phyloP scores from a whole-genome alignment of 192 early-diverging fungal species.

The Cladochytrium replicatum region DNA sequence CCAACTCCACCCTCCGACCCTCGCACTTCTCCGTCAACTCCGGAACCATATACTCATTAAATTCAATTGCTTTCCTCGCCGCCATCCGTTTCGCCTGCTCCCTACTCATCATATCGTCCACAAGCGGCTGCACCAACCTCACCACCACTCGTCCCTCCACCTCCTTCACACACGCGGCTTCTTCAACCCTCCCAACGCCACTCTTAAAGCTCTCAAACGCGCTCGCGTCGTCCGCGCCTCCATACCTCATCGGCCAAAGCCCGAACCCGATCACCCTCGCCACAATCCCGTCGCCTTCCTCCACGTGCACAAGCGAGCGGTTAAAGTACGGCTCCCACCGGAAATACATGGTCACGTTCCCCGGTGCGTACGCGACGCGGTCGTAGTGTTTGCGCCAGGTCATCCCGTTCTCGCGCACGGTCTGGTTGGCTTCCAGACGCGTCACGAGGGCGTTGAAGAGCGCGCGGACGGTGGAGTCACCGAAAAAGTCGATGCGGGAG shows the following conservation, averaged over 20 bases:
- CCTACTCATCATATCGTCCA: slow-evolving; percentile 25
- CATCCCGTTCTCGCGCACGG: slow-evolving; percentile 30
- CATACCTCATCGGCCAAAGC: slow-evolving; percentile 56
- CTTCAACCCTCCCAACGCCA: slow-evolving; percentile 27
- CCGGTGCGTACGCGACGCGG: no score
- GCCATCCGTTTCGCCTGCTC: slow-evolving; percentile 36
- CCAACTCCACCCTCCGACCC: no score
- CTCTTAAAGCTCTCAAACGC: slow-evolving; percentile 31
- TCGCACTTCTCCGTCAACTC: slow-evolving; percentile 4
- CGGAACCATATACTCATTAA: slow-evolving; percentile 23
- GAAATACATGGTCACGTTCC: slow-evolving; percentile 40
- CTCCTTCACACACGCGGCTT: background rate
- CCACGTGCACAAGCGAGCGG: slow-evolving; percentile 19
- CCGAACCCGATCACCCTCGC: slow-evolving; percentile 42
- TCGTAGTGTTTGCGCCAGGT: no score
- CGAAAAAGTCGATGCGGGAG: slow-evolving; percentile 45
- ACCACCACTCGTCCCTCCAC: slow-evolving; percentile 8
- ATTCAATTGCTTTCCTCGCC: slow-evolving; percentile 43
- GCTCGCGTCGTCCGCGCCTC: slow-evolving; percentile 29
- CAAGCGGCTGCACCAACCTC: slow-evolving; percentile 18
- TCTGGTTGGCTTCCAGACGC: slow-evolving; percentile 29
- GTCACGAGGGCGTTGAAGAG: slow-evolving; percentile 46
- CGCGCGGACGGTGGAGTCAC: slow-evolving; percentile 58
- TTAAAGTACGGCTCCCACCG: slow-evolving; percentile 68
- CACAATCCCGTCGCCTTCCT: slow-evolving; percentile 11